Evolutionary conservation across 805 yeast genomes (phyloP), one percentile per base, ranked within the genome.

Genomic region (Starmera dryadoides): DNA sequence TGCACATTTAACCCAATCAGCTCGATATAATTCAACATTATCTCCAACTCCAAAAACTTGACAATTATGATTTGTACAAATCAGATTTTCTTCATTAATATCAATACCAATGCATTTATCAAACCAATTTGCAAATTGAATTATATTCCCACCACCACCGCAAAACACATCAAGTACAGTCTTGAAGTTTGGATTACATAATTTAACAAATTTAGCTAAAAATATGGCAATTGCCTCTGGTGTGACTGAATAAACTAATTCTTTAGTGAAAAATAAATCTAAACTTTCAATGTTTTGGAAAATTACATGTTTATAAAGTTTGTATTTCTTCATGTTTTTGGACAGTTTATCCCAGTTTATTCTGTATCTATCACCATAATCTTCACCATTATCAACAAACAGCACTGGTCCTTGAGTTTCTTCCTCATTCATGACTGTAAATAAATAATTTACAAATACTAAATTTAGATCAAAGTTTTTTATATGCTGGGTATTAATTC

Each of bases 81-180:
- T 63, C n/a, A 83, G 56, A 53, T 84, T 82, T 20, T 69, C 70
- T 26, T 68, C 61, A 39, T 77, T 78, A 30, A 64, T 63, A 50
- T 86, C 95, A 1, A 85, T 58, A 2, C 83, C 87, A 28, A 76
- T 72, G 1, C 78, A 81, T 20, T 52, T 48, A 1, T 71, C 69
- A 58, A 85, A 83, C 26, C 54, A 45, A 39, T 65, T 51, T 35
- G 89, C 85, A 56, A 88, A 75, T 48, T 86, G 95, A 18, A 86
- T 81, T 1, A 84, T 64, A 52, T 86, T 86, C 0, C 95, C 95
- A 1, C 95, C 96, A 1, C 88, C 95, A 0, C 96, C 96, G 46
- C 91, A 79, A 49, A 86, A 85, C 2, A 84, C 69, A 52, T 87
- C 96, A 12, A 82, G 55, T 0, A 79, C 60, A 3, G 62, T 66